Evolutionary conservation across 139 green algal species (phyloP).

Genomic region (Nannochloris sp.): DNA sequence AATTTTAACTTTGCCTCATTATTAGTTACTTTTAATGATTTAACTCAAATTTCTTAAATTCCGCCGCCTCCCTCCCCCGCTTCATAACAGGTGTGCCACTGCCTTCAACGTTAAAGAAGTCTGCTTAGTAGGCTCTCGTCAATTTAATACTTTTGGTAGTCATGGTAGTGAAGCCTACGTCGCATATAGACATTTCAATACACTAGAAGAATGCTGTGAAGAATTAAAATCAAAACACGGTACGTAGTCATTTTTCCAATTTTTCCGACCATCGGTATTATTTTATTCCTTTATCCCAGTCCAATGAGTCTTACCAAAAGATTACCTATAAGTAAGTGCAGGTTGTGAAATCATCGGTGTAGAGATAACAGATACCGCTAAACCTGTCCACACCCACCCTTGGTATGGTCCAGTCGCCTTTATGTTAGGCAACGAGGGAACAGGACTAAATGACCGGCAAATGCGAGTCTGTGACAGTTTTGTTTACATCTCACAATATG

Average conservation of each 20-base stretch:
- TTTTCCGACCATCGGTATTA: background rate
- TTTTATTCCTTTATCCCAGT: background rate
- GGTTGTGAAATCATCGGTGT: conserved; percentile 73
- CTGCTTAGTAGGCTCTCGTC: conserved; percentile 72
- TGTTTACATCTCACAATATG: conserved; percentile 90
- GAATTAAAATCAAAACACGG: conserved; percentile 35
- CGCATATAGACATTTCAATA: conserved; percentile 56
- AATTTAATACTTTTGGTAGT: conserved; percentile 86
- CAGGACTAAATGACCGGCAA: conserved; percentile 72
- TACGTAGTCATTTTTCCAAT: conserved; percentile 5
- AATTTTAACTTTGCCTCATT: background rate
- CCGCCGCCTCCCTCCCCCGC: background rate
- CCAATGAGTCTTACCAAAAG: background rate
- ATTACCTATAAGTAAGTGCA: background rate
- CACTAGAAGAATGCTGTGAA: conserved; percentile 54
- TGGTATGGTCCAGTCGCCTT: conserved; percentile 80
- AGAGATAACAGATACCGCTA: conserved; percentile 73
- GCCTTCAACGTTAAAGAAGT: conserved; percentile 42
- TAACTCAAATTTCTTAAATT: background rate
- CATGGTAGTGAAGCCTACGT: conserved; percentile 72
- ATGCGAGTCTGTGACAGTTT: conserved; percentile 80
- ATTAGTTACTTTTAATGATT: background rate
- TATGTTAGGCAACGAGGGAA: conserved; percentile 90
- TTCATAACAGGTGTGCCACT: conserved; percentile 23
- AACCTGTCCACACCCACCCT: conserved; percentile 60